Conservation (phyloP, 2,329 filamentous ascomycete species). For the Fusarium beomiforme region DNA sequence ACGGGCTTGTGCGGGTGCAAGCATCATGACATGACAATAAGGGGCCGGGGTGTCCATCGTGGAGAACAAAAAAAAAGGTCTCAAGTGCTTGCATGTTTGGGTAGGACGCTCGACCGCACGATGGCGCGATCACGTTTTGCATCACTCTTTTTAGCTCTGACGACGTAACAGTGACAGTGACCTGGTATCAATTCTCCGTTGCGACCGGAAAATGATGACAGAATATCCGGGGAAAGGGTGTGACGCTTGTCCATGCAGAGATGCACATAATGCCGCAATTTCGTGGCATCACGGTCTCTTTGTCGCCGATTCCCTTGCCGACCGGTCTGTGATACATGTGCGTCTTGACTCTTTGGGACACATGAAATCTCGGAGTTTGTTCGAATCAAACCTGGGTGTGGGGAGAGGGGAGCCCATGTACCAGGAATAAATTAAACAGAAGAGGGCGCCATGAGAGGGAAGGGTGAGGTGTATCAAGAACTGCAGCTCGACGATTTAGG, state of each 20-base stretch:
- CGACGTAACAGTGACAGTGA: not conserved
- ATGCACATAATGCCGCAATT: not conserved
- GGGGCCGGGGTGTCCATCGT: conserved; percentile 36
- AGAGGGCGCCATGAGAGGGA: conserved; percentile 7
- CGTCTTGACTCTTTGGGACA: conserved; percentile 16
- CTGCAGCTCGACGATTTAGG: conserved; percentile 42
- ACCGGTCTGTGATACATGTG: conserved; percentile 6
- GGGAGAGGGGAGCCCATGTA: conserved; percentile 17
- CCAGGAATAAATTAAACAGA: not conserved
- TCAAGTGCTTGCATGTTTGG: conserved; percentile 33
- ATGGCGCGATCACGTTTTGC: conserved; percentile 27
- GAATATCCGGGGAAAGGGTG: conserved; percentile 16
- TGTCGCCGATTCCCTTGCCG: conserved; percentile 2
- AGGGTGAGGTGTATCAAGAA: conserved; percentile 39
- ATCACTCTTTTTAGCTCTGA: not conserved
- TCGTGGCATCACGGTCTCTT: conserved; percentile 22
- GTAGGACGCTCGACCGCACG: conserved; percentile 15
- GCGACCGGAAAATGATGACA: not conserved
- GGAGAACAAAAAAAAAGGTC: conserved; percentile 24
- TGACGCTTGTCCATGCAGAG: not conserved
- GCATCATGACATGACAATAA: conserved; percentile 17
- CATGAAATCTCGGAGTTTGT: conserved; percentile 24
- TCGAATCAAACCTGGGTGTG: conserved; percentile 29
- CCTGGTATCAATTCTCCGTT: not conserved
- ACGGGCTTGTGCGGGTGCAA: conserved; percentile 39